phyloP scores from a whole-genome alignment of 768 basidiomycete species.

The Trametes meyenii region DNA sequence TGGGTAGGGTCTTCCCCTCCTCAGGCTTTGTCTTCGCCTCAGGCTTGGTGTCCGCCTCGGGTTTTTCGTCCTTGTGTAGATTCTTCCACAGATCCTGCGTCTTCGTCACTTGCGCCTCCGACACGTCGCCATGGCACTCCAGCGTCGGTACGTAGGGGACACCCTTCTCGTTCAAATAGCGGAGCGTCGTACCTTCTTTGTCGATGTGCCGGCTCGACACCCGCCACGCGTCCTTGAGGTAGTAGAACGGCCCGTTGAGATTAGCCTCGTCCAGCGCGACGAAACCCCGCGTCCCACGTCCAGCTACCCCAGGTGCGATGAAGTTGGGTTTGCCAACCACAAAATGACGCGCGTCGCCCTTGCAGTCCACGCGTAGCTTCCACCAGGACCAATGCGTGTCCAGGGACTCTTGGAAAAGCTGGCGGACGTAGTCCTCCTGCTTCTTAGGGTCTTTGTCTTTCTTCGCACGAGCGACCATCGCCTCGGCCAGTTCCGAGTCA shows the following conservation, averaged over 20 bases:
- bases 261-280: conserved; percentile 11
- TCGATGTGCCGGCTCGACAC: not conserved
- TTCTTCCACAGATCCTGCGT: not conserved
- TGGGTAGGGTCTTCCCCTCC: too few species aligned
- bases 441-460: not conserved
- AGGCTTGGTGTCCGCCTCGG: too few species aligned
- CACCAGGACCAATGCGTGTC: not conserved
- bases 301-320: not conserved
- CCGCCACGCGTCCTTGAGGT: conserved; percentile 22
- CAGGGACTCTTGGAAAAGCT: not conserved
- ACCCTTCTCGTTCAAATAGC: not conserved
- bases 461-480: not conserved
- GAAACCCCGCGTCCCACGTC: conserved; percentile 15
- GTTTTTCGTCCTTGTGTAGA: not conserved
- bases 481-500: not conserved
- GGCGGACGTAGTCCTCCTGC: not conserved
- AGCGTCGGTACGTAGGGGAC: not conserved
- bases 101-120: not conserved
- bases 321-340: conserved; percentile 8
- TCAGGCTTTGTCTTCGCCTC: too few species aligned
- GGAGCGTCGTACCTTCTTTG: conserved; percentile 6
- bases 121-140: conserved; percentile 1
- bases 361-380: not conserved
- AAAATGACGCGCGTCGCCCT: not conserved
- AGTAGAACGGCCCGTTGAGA: conserved; percentile 4